Conservation (phyloP, 352 stramenopile species). For the Globisporangium ultimum region DNA sequence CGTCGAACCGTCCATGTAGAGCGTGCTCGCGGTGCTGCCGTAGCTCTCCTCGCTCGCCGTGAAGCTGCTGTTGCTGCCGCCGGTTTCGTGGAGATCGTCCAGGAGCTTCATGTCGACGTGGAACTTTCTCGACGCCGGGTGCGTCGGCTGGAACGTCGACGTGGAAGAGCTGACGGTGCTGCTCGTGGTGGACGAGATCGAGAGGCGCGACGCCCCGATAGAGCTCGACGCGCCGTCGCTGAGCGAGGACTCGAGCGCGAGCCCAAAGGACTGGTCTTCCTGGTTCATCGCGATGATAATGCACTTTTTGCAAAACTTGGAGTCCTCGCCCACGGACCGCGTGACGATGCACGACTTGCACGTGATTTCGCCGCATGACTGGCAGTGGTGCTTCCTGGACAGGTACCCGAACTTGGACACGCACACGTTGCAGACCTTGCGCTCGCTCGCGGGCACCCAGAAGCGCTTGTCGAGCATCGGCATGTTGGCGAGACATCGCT, state of each 20-base stretch:
- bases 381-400: conserved; percentile 76
- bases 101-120: conserved; percentile 41
- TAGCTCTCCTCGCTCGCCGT: conserved; percentile 48
- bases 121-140: conserved; percentile 17
- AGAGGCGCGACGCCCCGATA: conserved; percentile 19
- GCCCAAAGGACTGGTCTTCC: conserved; percentile 16
- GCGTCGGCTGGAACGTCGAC: not conserved
- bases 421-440: conserved; percentile 68
- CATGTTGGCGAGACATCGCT: conserved; percentile 39
- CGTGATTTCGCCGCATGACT: conserved; percentile 68
- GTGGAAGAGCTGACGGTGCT: conserved; percentile 8
- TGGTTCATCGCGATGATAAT: conserved; percentile 50
- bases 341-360: conserved; percentile 76
- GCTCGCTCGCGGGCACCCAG: conserved; percentile 37
- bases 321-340: conserved; percentile 38
- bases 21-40: conserved; percentile 13
- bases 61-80: conserved; percentile 10
- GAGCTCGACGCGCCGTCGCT: conserved; percentile 27
- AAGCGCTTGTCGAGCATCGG: conserved; percentile 42
- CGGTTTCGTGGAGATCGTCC: conserved; percentile 17
- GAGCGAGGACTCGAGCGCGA: conserved; percentile 7
- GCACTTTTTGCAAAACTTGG: conserved; percentile 77
- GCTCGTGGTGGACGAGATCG: conserved; percentile 7
- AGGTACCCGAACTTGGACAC: conserved; percentile 57
- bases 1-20: conserved; percentile 1